phyloP scores from a whole-genome alignment of 2,329 filamentous ascomycete genomes.

The Alternaria triticina region DNA sequence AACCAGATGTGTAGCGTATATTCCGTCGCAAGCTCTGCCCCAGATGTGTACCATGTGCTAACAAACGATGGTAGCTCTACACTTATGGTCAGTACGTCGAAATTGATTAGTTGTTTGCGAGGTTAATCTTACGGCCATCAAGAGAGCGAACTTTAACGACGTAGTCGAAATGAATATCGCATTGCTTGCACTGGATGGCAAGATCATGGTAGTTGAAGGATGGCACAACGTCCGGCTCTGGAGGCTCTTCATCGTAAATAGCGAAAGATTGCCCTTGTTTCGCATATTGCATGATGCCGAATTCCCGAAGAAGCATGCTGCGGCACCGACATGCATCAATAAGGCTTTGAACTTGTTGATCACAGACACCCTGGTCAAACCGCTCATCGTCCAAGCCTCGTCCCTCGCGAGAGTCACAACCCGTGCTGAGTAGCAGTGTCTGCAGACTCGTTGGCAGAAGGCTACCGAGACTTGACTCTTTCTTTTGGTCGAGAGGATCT shows the following conservation, averaged over 20 bases:
- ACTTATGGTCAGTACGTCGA: background rate
- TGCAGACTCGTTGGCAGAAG: background rate
- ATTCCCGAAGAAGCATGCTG: background rate
- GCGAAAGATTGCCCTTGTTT: too few relatives aligned
- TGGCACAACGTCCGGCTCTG: too few relatives aligned
- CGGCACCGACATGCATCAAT: background rate
- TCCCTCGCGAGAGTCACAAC: background rate
- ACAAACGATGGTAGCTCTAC: background rate
- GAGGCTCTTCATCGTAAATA: too few relatives aligned
- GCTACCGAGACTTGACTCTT: background rate
- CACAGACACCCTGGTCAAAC: too few relatives aligned
- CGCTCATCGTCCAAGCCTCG: too few relatives aligned
- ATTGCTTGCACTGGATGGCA: background rate
- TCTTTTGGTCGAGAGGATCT: background rate
- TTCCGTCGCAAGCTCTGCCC: background rate
- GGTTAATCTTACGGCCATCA: too few relatives aligned
- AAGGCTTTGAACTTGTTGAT: background rate
- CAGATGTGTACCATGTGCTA: too few relatives aligned
- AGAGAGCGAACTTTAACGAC: background rate
- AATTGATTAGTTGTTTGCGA: too few relatives aligned
- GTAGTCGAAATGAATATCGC: background rate
- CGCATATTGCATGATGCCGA: too few relatives aligned
- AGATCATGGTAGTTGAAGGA: background rate
- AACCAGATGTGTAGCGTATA: background rate
- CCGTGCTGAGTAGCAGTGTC: background rate